Percentiles rank a stretch among this genome's conserved stretches.
These are phyloP conservation scores for Postia placenta DNA, from an alignment of 768 basidiomycete species.

Conservation along the genomic window DNA sequence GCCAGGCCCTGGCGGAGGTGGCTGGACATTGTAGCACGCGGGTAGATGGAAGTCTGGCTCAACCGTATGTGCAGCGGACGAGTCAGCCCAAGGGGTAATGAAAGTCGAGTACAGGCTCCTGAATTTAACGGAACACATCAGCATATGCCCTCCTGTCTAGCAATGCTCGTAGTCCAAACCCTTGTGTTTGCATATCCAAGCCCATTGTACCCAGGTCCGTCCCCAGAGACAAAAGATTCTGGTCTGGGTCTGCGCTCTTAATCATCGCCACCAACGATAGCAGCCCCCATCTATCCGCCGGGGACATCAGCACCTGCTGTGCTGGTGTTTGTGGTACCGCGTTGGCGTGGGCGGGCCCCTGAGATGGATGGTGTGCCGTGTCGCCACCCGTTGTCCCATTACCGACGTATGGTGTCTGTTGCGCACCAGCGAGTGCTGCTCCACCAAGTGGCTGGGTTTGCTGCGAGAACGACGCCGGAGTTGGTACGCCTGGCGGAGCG, in stretches of 20 bases:
- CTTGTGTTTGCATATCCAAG: slow-evolving; percentile 77
- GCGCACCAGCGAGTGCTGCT: slow-evolving; percentile 21
- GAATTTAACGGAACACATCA: slow-evolving; percentile 8
- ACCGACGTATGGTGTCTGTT: slow-evolving; percentile 22
- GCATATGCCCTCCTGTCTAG: background rate
- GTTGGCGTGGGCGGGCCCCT: slow-evolving; percentile 33
- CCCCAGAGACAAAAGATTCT: slow-evolving; percentile 77
- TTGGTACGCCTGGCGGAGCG: slow-evolving; percentile 45
- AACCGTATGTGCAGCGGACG: slow-evolving; percentile 75
- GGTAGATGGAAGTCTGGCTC: slow-evolving; percentile 93
- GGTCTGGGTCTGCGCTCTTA: slow-evolving; percentile 81
- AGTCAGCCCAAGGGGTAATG: slow-evolving; percentile 95
- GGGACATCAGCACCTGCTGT: slow-evolving; percentile 86
- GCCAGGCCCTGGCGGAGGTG: slow-evolving; percentile 73
- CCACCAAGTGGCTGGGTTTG: slow-evolving; percentile 25
- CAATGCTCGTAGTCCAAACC: slow-evolving; percentile 37
- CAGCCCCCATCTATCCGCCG: slow-evolving; percentile 94
- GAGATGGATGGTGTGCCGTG: slow-evolving; percentile 24
- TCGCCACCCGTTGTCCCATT: slow-evolving; percentile 26
- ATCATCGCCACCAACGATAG: slow-evolving; percentile 81
- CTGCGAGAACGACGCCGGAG: slow-evolving; percentile 32
- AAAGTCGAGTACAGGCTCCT: slow-evolving; percentile 89
- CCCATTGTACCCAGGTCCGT: slow-evolving; percentile 91
- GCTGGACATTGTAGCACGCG: slow-evolving; percentile 87
- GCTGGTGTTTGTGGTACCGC: slow-evolving; percentile 76